phyloP scores from a whole-genome alignment of 257 asterid species.

The Galeopsis tetrahit region DNA sequence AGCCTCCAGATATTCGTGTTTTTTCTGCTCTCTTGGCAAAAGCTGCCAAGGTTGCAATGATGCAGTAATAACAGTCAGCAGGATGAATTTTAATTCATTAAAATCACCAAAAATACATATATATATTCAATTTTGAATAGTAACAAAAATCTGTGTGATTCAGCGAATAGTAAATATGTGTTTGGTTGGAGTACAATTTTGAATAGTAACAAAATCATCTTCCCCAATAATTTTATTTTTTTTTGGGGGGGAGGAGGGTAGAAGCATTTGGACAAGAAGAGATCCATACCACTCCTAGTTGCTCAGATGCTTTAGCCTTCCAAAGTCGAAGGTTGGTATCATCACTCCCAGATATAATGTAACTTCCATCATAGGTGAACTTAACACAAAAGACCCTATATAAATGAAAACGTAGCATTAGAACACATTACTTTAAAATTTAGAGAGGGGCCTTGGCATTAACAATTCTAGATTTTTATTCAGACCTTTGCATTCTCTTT shows the following conservation, averaged over 20 bases:
- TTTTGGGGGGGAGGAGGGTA: too few relatives aligned
- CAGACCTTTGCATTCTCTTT: constrained; percentile 97
- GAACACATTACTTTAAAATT: constrained; percentile 13
- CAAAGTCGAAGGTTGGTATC: constrained; percentile 95
- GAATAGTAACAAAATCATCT: too few relatives aligned
- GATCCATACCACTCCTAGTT: constrained; percentile 86
- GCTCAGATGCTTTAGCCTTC: constrained; percentile 99
- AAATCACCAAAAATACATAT: background rate
- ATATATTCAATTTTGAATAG: background rate
- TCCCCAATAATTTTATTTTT: too few relatives aligned
- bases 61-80: constrained; percentile 18
- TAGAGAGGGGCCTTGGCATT: constrained; percentile 12
- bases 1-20: constrained; percentile 81
- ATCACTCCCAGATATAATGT: constrained; percentile 91
- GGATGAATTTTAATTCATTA: background rate
- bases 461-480: constrained; percentile 2
- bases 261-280: constrained; percentile 6
- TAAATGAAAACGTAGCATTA: constrained; percentile 33
- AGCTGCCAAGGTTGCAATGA: constrained; percentile 49
- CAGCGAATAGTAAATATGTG: too few relatives aligned
- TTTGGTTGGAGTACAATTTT: too few relatives aligned
- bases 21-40: constrained; percentile 90
- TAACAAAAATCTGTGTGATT: too few relatives aligned
- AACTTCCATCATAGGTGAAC: constrained; percentile 87
- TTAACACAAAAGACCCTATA: constrained; percentile 93